Evolutionary conservation across 1,284 basidiomycete species (phyloP), one percentile per base, ranked within the genome.

Genomic region (Sutorius eximius): DNA sequence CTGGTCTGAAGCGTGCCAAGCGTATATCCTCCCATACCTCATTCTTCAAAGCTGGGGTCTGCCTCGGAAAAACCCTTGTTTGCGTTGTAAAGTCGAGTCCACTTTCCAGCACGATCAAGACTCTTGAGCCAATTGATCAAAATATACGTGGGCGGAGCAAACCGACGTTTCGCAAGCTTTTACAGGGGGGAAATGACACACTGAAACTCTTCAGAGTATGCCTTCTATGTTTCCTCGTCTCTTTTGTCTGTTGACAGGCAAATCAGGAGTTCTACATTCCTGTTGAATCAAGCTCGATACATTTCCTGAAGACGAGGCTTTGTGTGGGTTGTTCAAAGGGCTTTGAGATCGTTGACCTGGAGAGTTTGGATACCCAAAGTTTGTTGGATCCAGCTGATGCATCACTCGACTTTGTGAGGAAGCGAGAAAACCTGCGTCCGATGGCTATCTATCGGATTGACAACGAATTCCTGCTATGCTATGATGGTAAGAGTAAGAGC

Each of bases 301-400:
- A 98, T 75, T 98, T 98, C 77, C 82, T 99, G 64, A 98, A 97
- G 79, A 98, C 95, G 52, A 94, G 92, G 76, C 85, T 99, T 56
- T 99, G 97, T 69, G 92, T 99, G 13, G 97, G 96, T 2, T 97
- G 95, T 69, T 93, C 95, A 15, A 92, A 95, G 69, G 97, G 97
- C n/a, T 99, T 99, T 71, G 97, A 99, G 76, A 98, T 99, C 63
- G 95, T 99, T 61, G 97, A 99, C 73, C 82, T 98, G 48, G 95
- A 98, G 71, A 97, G 91, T 53, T 78, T 99, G 71, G 97, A 99
- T 72, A 98, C 95, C 46, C 96, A 99, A 75, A 93, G 93, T 9
- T 73, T 99, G 59, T 79, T 99, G 52, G 97, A 99, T 72, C 97
- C 97, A 1, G 86, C 88, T 7, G 97, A 99, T 70, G 81, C 84